Base-by-base conservation (phyloP, 2,329 filamentous ascomycete genomes). In the Aspergillus sp. region DNA sequence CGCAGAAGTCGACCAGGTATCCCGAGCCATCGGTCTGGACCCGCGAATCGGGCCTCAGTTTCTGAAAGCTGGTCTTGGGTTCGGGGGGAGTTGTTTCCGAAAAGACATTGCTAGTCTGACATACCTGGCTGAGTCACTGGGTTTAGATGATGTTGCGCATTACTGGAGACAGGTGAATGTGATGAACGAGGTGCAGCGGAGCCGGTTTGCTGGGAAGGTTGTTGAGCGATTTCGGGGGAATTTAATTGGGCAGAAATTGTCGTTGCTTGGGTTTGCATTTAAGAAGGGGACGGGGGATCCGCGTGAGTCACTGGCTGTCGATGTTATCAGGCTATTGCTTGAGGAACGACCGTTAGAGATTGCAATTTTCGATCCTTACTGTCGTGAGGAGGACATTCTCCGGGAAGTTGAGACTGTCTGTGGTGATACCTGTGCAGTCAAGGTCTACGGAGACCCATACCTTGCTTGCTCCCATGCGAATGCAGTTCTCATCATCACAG, bases 201-300 rank as follows among this genome's bases (percentile, higher is more conserved):
- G 82, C 44, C 79, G 86, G 23, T 89, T 89, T 68, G 78, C 79
- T 5, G 75, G 77, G 53, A 78, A 81, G 43, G 79, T 90, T 39
- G 79, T 88, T 57, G 75, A 75, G 50, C 79, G 79, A 47, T 74
- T 90, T 45, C 83, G 86, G 67, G 83, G 84, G 61, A 86, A 83
- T 7, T 72, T 89, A 5, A 74, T 75, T 2, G 78, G 79, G 50
- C 88, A 88, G 73, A 88, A 86, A 68, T 72, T 90, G 12, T 77
- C 83, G 2, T 73, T 90, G 2, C 75, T 90, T 5, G 87, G 87
- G 3, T 90, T 84, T 56, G 83, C 86, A 7, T 90, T 88, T 71
- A 90, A 91, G 74, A 86, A 87, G 68, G 80, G 88, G 64, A 90
- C 86, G 0, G 81, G 79, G 19, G 86, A 90, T 62, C 86, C 84